A percentile compares a stretch with the other conserved stretches of the same genome.
phyloP scores from a whole-genome alignment of 495 filamentous ascomycete species.

The Tuber aestivum region DNA sequence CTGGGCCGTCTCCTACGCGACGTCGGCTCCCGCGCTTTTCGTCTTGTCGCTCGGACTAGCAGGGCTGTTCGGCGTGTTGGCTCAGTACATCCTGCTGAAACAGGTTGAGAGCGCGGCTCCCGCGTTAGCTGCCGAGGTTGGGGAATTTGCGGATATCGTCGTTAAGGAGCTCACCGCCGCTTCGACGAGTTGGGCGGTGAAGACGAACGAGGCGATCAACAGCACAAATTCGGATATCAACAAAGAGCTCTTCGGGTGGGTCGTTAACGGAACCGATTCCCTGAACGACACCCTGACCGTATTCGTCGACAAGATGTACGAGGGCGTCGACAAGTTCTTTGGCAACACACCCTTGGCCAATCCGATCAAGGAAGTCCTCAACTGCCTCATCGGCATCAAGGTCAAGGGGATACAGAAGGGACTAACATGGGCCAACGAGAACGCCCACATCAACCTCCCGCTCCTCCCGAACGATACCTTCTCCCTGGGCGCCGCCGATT shows the following conservation, averaged over 20 bases:
- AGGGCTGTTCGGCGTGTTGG: constrained; percentile 76
- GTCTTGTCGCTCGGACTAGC: constrained; percentile 79
- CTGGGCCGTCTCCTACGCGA: constrained; percentile 83
- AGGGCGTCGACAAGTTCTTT: constrained; percentile 69
- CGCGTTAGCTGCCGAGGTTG: constrained; percentile 66
- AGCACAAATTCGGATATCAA: constrained; percentile 69
- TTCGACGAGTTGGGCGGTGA: constrained; percentile 67
- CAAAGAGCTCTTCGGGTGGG: constrained; percentile 78
- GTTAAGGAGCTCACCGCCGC: constrained; percentile 65
- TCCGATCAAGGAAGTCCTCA: constrained; percentile 65
- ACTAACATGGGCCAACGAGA: constrained; percentile 79
- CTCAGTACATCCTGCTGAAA: constrained; percentile 72
- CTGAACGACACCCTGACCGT: constrained; percentile 80
- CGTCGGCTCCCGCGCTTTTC: constrained; percentile 76
- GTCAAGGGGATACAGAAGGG: constrained; percentile 69
- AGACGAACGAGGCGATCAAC: constrained; percentile 66
- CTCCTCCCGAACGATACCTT: constrained; percentile 72
- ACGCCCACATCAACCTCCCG: constrained; percentile 80
- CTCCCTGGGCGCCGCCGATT: constrained; percentile 66
- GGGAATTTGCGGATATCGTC: constrained; percentile 73
- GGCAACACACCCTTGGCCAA: constrained; percentile 54
- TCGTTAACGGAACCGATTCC: constrained; percentile 69
- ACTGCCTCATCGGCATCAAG: constrained; percentile 72
- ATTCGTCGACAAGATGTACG: constrained; percentile 67
- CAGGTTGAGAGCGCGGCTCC: constrained; percentile 70